phyloP scores from a whole-genome alignment of 805 yeast genomes.

The Kuraishia piskuri region DNA sequence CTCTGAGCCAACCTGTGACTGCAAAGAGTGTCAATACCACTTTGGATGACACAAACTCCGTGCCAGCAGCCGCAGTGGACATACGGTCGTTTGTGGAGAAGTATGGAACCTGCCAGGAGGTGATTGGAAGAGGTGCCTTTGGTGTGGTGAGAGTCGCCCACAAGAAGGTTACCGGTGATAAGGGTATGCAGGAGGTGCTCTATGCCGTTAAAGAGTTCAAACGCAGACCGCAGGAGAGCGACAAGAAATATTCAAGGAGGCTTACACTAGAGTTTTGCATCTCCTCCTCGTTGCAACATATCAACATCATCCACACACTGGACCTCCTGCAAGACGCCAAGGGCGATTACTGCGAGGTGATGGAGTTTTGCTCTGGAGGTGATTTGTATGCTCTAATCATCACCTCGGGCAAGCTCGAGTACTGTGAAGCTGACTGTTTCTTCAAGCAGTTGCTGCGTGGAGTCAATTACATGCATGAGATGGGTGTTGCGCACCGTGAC shows the following conservation, averaged over 20 bases:
- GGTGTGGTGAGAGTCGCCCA: constrained; percentile 91
- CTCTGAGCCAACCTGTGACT: constrained; percentile 13
- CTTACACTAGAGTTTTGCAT: constrained; percentile 79
- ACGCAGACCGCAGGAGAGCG: constrained; percentile 49
- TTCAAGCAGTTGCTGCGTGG: constrained; percentile 81
- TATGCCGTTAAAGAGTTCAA: constrained; percentile 88
- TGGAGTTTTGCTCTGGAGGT: constrained; percentile 82
- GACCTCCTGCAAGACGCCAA: constrained; percentile 76
- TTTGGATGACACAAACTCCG: background rate
- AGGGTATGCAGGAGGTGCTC: constrained; percentile 33
- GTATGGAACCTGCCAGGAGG: constrained; percentile 92
- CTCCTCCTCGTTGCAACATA: constrained; percentile 68
- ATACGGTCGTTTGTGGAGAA: constrained; percentile 68
- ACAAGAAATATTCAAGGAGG: constrained; percentile 60
- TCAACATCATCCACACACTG: constrained; percentile 67
- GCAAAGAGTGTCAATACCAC: constrained; percentile 6
- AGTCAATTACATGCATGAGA: constrained; percentile 79
- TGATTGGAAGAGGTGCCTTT: constrained; percentile 88
- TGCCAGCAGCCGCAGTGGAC: background rate
- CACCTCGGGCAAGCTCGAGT: constrained; percentile 71
- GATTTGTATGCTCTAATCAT: constrained; percentile 68
- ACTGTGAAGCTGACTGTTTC: constrained; percentile 82
- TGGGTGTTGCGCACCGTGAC: constrained; percentile 88
- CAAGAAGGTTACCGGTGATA: constrained; percentile 34
- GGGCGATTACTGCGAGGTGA: constrained; percentile 76